Evolutionary conservation across 2,329 filamentous ascomycete species (phyloP).

Genomic region (Periglandula ipomoeae): DNA sequence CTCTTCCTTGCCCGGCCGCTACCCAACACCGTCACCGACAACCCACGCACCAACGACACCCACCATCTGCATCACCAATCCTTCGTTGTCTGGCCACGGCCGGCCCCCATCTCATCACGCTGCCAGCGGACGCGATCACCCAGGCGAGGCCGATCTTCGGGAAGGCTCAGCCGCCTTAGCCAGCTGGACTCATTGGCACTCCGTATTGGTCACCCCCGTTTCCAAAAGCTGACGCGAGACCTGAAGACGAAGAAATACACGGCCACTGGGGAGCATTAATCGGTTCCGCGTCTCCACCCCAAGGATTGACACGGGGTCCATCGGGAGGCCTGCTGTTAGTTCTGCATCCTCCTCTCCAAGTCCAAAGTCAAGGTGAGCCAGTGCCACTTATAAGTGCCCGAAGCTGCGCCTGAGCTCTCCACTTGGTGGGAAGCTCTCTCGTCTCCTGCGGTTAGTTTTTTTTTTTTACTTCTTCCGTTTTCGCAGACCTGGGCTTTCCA

Average conservation of each 20-base stretch:
- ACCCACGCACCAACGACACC: not conserved
- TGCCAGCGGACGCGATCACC: not conserved
- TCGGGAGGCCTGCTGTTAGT: not conserved
- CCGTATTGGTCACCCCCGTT: not conserved
- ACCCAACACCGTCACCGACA: not conserved
- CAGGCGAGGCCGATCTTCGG: not conserved
- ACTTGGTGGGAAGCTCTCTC: not conserved
- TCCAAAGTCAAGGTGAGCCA: not conserved
- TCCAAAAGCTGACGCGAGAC: not conserved
- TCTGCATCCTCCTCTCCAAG: not conserved
- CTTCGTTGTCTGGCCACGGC: not conserved
- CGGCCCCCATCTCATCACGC: not conserved
- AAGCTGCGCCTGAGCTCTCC: slow-evolving; percentile 5
- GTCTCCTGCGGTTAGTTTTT: not conserved
- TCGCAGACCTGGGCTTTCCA: not conserved
- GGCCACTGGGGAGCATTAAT: not conserved
- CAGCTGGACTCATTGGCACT: not conserved
- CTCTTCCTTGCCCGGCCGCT: not conserved
- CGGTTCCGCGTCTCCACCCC: slow-evolving; percentile 1
- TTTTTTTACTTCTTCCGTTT: not conserved
- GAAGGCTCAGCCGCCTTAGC: no score
- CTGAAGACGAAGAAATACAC: not conserved
- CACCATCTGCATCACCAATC: not conserved
- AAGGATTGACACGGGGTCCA: slow-evolving; percentile 2
- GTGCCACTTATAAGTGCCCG: slow-evolving; percentile 5